phyloP scores from a whole-genome alignment of 2,329 filamentous ascomycete species.

The Byssochlamys sp. region DNA sequence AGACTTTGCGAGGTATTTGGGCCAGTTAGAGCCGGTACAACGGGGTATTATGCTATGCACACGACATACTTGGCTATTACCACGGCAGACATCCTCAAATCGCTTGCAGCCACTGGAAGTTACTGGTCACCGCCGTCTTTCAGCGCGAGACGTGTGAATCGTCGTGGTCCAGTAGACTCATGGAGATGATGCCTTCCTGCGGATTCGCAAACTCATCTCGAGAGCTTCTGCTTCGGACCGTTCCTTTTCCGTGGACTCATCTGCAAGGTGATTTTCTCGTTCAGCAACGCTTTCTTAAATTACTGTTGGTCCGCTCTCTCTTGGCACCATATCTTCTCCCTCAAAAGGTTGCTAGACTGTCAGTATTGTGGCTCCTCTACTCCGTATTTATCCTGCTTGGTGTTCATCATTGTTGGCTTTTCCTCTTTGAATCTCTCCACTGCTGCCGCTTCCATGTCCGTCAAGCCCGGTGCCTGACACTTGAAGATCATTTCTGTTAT shows the following conservation, averaged over 20 bases:
- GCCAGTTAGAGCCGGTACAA: not conserved
- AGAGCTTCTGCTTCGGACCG: not conserved
- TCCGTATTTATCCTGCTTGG: not conserved
- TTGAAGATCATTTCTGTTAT: not conserved
- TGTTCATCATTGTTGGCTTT: not conserved
- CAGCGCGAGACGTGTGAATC: not conserved
- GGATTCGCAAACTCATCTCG: not conserved
- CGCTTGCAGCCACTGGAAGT: not conserved
- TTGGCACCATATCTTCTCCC: not conserved
- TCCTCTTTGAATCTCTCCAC: not conserved
- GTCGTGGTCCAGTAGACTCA: not conserved
- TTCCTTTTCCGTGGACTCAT: not conserved
- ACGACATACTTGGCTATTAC: not conserved
- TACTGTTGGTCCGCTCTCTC: not conserved
- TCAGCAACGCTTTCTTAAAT: not conserved
- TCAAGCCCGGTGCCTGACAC: not conserved
- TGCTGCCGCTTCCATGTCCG: not conserved
- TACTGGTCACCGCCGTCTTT: not conserved
- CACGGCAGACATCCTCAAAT: not conserved
- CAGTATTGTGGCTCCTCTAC: not conserved
- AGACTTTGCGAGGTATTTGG: not conserved
- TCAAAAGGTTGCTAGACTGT: not conserved
- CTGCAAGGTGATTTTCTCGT: not conserved
- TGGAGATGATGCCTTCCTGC: not conserved
- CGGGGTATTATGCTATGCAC: not conserved